Base-by-base conservation (phyloP, 768 basidiomycete genomes). In the Baorangia bicolor region DNA sequence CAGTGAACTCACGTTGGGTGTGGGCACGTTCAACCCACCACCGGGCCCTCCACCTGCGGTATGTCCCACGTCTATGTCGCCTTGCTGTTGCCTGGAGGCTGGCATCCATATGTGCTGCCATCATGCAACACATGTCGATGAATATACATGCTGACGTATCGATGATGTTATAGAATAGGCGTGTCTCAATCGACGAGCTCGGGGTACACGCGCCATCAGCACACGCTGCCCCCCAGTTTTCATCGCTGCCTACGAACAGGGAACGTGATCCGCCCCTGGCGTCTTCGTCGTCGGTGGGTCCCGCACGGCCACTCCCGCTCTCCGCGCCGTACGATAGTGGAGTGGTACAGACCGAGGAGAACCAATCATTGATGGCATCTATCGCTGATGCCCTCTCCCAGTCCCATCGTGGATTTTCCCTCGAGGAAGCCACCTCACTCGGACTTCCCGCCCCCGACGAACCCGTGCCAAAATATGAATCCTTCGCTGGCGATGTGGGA, bases 231-330 rank as follows among this genome's bases (percentile, higher is more conserved):
- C 47, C 55, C 1, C 77, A 83, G 16, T 90, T 88, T 62, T 84
- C 85, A 25, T 90, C 89, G 1, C 82, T 89, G 71, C 88, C 58
- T 30, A 33, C 87, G 1, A 77, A 18, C 78, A 81, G 55, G 67
- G 70, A 53, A 62, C 73, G 72, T 31, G 77, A 75, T 28, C 63
- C 61, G 0, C 45, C 69, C 10, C 53, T 21, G 5, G 21, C 13
- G 16, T 20, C n/a, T n/a, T n/a, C 63, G 11, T 64, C 73, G 0
- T 51, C 42, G 3, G n/a, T 45, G 20, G 55, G 52, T 23, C 39
- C 53, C 4, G 18, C 40, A 13, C 48, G 30, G 21, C 56, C 64
- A 4, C 33, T 57, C 13, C 40, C 65, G 3, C 5, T 45, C 18
- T 34, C 64, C 7, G 20, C n/a, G n/a, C 59, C 57, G 4, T 37